Base-by-base conservation (phyloP, 345 rosid genomes). In the Cochlearia excelsa region DNA sequence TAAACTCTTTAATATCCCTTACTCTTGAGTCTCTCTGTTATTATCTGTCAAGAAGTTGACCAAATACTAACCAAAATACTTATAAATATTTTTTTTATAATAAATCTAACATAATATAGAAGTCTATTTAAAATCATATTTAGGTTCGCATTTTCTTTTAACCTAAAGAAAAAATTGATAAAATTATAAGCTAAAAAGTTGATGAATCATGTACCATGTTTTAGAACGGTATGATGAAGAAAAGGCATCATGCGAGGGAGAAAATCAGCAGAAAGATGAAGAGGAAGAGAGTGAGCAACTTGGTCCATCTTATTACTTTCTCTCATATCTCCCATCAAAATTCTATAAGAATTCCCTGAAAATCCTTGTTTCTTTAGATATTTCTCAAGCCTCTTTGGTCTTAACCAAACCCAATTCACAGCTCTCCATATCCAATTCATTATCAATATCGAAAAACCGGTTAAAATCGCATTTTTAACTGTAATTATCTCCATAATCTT, bases 361-460 rank as follows among this genome's bases (percentile, higher is more conserved):
- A 80, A 59, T 26, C 84, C 84, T 69, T 80, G 78, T 45, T 73
- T 63, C 55, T 78, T 75, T 57, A 80, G 39, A 65, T 63, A 58
- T 51, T 57, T 64, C 57, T 77, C 82, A 16, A 80, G 57, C 45
- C 65, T 73, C 64, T 67, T 80, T 5, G 81, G 84, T 40, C 57
- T 73, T 45, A 75, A 51, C 82, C 80, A 80, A 6, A 73, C 68
- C 84, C 81, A 78, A 38, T 78, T 61, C 58, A 78, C 34, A 8
- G 61, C 67, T 59, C 54, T 77, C 78, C 78, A 73, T 41, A 52
- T 61, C 69, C 62, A 69, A 59, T 46, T 55, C 49, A 73, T 50
- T 51, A 73, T 45, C 71, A 71, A 51, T 39, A 64, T 46, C 75
- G 28, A 71, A 4, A 65, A 26, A 0, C 61, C 71, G 2, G 65